phyloP scores from a whole-genome alignment of 768 basidiomycete species.

The Lentinula sp. region DNA sequence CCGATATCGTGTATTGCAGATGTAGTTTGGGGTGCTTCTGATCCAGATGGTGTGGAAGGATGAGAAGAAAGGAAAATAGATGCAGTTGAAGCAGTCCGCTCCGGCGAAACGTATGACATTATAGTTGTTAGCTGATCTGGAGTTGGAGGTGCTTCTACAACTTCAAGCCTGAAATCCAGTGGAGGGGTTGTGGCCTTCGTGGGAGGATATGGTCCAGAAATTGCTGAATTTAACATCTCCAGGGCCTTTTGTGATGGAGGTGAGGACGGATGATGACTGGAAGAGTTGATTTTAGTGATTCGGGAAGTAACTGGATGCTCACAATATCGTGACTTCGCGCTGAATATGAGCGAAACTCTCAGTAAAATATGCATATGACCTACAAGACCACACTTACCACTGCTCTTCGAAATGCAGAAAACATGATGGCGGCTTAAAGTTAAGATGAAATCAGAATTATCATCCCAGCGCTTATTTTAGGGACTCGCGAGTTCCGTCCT shows the following conservation, averaged over 20 bases:
- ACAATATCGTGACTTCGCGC: conserved; percentile 70
- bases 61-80: conserved; percentile 57
- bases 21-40: conserved; percentile 14
- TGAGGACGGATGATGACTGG: conserved; percentile 60
- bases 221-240: conserved; percentile 48
- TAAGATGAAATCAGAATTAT: background rate
- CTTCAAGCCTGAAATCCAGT: conserved; percentile 65
- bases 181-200: conserved; percentile 38
- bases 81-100: conserved; percentile 11
- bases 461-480: background rate
- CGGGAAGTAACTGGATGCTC: conserved; percentile 13
- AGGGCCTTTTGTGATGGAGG: conserved; percentile 62
- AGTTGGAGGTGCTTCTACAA: conserved; percentile 63
- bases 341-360: background rate
- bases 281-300: background rate
- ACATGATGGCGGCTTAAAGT: background rate
- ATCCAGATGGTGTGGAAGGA: conserved; percentile 36
- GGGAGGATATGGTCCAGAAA: conserved; percentile 59
- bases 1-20: conserved; percentile 46
- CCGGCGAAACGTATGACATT: conserved; percentile 48
- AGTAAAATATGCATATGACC: too few relatives aligned
- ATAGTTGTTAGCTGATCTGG: conserved; percentile 66
- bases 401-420: conserved; percentile 1
- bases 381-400: background rate
- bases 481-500: too few relatives aligned